Conservation (phyloP, 1,139 yeast genomes). For the Candida frijolesensis region DNA sequence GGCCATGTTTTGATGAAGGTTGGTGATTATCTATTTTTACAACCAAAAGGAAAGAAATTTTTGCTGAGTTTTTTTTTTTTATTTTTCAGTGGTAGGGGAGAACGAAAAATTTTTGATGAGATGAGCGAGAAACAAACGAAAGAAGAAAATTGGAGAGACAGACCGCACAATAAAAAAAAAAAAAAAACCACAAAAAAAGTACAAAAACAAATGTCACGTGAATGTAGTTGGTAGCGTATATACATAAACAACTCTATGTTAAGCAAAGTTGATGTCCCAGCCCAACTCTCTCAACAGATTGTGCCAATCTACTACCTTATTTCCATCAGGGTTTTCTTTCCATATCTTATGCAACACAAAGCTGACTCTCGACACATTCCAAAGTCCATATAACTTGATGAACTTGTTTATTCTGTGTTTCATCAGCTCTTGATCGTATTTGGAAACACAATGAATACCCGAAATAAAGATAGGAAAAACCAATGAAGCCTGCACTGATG, state of each 20-base stretch:
- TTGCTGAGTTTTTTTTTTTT: neutral
- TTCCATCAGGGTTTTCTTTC: slow-evolving; percentile 41
- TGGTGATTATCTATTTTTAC: neutral
- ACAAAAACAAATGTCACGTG: slow-evolving; percentile 5
- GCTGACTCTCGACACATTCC: slow-evolving; percentile 64
- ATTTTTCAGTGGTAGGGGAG: slow-evolving; percentile 2
- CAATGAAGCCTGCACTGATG: slow-evolving; percentile 70
- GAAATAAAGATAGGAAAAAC: slow-evolving; percentile 80
- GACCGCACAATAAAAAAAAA: neutral
- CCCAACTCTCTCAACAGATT: slow-evolving; percentile 63
- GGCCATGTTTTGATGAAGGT: slow-evolving; percentile 36
- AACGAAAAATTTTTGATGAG: slow-evolving; percentile 14
- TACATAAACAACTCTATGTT: slow-evolving; percentile 4
- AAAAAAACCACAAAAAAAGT: neutral
- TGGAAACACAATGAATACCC: slow-evolving; percentile 65
- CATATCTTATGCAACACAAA: slow-evolving; percentile 58
- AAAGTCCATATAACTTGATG: slow-evolving; percentile 64
- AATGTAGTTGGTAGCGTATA: neutral
- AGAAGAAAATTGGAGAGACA: neutral
- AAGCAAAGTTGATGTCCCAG: slow-evolving; percentile 82
- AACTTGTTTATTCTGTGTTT: slow-evolving; percentile 54
- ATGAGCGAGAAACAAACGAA: slow-evolving; percentile 6
- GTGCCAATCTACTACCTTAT: slow-evolving; percentile 61
- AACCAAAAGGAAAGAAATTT: slow-evolving; percentile 7
- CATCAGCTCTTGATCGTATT: slow-evolving; percentile 54